Conservation (phyloP, 108 stramenopile genomes). For the Aureococcus anophagefferens region DNA sequence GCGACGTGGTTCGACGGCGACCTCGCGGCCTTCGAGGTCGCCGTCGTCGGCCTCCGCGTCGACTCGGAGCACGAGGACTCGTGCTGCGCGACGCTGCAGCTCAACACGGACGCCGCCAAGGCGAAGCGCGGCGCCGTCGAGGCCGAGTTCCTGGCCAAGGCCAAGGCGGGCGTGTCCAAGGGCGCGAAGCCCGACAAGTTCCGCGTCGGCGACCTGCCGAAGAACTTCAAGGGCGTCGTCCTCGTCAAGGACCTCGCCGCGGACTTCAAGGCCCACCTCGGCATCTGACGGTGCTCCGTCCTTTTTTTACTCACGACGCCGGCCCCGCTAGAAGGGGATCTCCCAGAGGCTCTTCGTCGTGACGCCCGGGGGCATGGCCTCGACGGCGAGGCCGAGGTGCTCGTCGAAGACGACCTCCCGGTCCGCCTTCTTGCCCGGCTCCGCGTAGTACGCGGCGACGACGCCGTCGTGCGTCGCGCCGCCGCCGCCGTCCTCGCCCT, state of each 20-base stretch:
- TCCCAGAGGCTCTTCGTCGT: slow-evolving; percentile 36
- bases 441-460: slow-evolving; percentile 45
- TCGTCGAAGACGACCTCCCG: slow-evolving; percentile 34
- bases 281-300: too few relatives aligned
- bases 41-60: slow-evolving; percentile 13
- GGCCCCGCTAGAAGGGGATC: neutral
- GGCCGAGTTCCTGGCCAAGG: neutral
- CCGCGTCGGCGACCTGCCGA: neutral
- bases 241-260: neutral
- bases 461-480: slow-evolving; percentile 17
- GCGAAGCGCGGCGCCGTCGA: neutral
- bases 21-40: slow-evolving; percentile 1
- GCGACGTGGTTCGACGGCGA: neutral
- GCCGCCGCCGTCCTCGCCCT: slow-evolving; percentile 15
- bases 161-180: neutral
- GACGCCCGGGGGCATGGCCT: slow-evolving; percentile 32
- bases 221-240: slow-evolving; percentile 16
- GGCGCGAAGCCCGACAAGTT: slow-evolving; percentile 3
- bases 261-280: too few relatives aligned
- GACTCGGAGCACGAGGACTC: slow-evolving; percentile 17
- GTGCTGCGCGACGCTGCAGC: slow-evolving; percentile 14
- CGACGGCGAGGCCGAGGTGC: slow-evolving; percentile 48
- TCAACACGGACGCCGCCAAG: neutral
- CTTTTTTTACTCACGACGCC: too few relatives aligned
- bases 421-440: slow-evolving; percentile 19